These are phyloP conservation scores for Epichloe aotearoae DNA, from an alignment of 2,329 filamentous ascomycete genomes.

Conservation along the genomic window DNA sequence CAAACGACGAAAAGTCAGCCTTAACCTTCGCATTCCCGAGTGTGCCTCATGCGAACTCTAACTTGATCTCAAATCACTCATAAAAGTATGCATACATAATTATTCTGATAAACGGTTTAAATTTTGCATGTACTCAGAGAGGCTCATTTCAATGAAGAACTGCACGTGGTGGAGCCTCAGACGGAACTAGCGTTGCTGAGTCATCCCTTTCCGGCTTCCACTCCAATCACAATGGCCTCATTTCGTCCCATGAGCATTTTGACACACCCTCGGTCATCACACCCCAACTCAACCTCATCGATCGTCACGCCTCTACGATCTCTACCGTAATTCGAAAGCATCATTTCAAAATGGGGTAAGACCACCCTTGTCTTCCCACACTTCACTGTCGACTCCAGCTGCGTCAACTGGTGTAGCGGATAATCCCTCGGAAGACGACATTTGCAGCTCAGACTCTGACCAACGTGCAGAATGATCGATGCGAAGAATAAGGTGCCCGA, in stretches of 20 bases:
- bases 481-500: conserved; percentile 64
- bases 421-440: background rate
- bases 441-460: conserved; percentile 6
- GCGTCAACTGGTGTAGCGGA: background rate
- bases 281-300: conserved; percentile 14
- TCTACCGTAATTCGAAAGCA: conserved; percentile 11
- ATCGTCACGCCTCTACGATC: conserved; percentile 11
- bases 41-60: conserved; percentile 9
- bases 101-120: background rate
- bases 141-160: background rate
- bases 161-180: background rate
- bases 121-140: background rate
- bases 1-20: conserved; percentile 10
- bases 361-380: background rate
- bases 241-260: conserved; percentile 17
- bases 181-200: conserved; percentile 16
- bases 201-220: conserved; percentile 19
- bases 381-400: background rate
- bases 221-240: conserved; percentile 23
- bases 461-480: conserved; percentile 44
- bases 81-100: background rate
- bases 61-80: conserved; percentile 1
- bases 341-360: conserved; percentile 29
- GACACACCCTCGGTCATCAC: conserved; percentile 14
- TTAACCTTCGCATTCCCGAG: conserved; percentile 18